Base-by-base conservation (phyloP, 768 basidiomycete genomes). In the Zangia roseola region DNA sequence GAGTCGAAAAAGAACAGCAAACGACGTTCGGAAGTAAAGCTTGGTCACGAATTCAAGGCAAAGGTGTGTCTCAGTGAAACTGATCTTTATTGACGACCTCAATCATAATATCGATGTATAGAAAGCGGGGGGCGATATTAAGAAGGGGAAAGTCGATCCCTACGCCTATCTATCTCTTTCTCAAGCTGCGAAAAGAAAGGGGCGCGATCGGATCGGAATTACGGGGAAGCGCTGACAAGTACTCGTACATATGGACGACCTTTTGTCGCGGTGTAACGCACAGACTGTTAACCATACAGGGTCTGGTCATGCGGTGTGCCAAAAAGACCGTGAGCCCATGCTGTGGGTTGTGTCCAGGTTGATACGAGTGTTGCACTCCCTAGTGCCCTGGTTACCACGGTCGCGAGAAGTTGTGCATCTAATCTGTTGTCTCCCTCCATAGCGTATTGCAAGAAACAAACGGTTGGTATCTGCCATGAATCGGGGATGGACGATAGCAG, bases 101-200 rank as follows among this genome's bases (percentile, higher is more conserved):
- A 57, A 39, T 46, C 25, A 6, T n/a, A 45, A 34, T 19, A 34
- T 31, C 23, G 36, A 16, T 43, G 35, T 54, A 45, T 68, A 98
- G 95, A 90, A 84, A 73, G 97, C 94, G 20, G 91, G 90, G 26
- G 97, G 97, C 8, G 97, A 98, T 64, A 75, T 97, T 66, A 94
- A 92, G 70, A 89, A 82, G 65, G 80, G 82, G 35, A 86, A 87
- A 14, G 68, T 91, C 45, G 94, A 97, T 64, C 97, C 97, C 5
- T 98, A 92, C 65, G 92, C 91, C 16, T 99, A 97, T 67, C 65
- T 99, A 28, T 74, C 91, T 7, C 73, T 99, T 45, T 80, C 83
- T 19, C 87, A 94, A 64, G 90, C 91, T 40, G 82, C 88, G 33
- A 91, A 88, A 71, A 74, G 74, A 51, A 72, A 71, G 16, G 79